A percentile compares a stretch with the other conserved stretches of the same genome.
phyloP scores from a whole-genome alignment of 2,329 filamentous ascomycete genomes.

The Epichloe typhina region DNA sequence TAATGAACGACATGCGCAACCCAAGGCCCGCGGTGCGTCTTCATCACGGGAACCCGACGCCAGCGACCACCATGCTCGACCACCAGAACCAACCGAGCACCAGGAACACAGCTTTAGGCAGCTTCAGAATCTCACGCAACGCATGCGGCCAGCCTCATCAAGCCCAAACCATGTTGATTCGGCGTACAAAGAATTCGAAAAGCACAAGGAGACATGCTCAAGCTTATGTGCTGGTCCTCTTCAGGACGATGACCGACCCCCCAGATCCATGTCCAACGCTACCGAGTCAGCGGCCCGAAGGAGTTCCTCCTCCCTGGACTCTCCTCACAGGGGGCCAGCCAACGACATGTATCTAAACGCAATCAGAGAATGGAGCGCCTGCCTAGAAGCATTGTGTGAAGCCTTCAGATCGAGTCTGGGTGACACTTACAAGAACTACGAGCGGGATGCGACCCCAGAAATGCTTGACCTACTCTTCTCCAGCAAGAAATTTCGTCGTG shows the following conservation, averaged over 20 bases:
- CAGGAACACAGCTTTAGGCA: constrained; percentile 22
- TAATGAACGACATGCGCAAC: background rate
- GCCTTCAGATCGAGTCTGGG: constrained; percentile 27
- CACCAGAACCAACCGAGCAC: constrained; percentile 15
- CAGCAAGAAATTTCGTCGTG: constrained; percentile 27
- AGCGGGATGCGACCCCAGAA: constrained; percentile 28
- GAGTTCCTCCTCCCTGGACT: constrained; percentile 17
- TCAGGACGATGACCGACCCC: constrained; percentile 25
- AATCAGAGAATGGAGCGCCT: constrained; percentile 31
- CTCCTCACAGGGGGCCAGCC: constrained; percentile 13
- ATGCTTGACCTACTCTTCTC: constrained; percentile 30
- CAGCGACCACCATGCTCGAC: constrained; percentile 15
- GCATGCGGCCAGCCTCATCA: constrained; percentile 20
- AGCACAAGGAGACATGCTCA: constrained; percentile 26
- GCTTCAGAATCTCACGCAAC: constrained; percentile 21
- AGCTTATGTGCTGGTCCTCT: constrained; percentile 27
- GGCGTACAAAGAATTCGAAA: constrained; percentile 31
- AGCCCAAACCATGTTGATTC: constrained; percentile 27
- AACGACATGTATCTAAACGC: constrained; percentile 23
- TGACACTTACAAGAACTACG: constrained; percentile 32
- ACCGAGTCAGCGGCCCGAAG: constrained; percentile 14
- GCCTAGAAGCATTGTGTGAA: constrained; percentile 28
- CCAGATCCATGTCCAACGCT: constrained; percentile 9
- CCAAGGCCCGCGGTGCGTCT: background rate
- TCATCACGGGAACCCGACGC: constrained; percentile 11